Evolutionary conservation across 306 rosid species (phyloP).

Genomic region (Malus asiatica): DNA sequence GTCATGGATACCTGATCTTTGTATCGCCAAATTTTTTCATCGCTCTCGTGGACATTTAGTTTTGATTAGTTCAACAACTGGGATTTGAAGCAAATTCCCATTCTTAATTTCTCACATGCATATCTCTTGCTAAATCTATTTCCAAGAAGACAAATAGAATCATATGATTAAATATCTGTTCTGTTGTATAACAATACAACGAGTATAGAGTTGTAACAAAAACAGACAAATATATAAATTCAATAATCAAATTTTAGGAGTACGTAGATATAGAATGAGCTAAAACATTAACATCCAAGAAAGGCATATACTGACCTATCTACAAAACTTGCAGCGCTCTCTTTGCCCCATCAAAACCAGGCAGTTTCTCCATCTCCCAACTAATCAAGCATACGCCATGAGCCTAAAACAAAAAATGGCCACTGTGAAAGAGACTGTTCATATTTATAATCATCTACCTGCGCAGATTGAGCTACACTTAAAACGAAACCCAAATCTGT

Average conservation of each 20-base stretch:
- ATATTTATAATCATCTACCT: not conserved
- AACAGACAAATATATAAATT: not conserved
- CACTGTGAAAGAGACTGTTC: conserved; percentile 4
- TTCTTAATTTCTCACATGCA: not conserved
- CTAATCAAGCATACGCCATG: not conserved
- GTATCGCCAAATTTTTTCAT: no score
- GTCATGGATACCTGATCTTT: no score
- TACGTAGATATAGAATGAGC: not conserved
- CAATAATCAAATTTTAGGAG: not conserved
- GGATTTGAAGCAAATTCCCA: not conserved
- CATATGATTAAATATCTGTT: not conserved
- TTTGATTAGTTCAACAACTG: not conserved
- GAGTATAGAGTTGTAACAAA: not conserved
- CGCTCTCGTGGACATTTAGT: not conserved
- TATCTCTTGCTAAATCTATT: not conserved
- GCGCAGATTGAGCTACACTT: not conserved
- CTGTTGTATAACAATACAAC: not conserved
- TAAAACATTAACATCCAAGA: not conserved
- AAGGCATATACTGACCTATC: not conserved
- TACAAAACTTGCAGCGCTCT: not conserved
- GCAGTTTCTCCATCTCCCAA: not conserved
- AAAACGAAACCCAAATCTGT: not conserved
- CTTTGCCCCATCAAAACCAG: not conserved
- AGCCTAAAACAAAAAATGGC: not conserved
- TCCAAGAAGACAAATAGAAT: not conserved